phyloP scores from a whole-genome alignment of 345 rosid genomes.

The Eucalyptus curtisii region DNA sequence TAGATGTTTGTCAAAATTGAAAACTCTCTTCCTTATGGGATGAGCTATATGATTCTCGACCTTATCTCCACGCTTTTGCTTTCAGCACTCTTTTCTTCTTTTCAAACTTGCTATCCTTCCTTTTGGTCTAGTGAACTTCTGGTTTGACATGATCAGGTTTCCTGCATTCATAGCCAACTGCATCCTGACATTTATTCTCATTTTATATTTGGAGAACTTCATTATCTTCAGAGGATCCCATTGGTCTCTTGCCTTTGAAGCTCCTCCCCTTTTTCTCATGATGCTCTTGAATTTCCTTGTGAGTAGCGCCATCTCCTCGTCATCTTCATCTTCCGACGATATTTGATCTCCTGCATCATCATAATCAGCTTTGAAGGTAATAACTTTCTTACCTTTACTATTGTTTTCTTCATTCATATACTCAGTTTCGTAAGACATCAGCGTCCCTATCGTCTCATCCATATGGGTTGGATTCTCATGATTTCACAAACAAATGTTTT shows the following conservation, averaged over 20 bases:
- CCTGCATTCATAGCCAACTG: neutral
- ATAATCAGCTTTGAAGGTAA: no score
- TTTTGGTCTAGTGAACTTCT: neutral
- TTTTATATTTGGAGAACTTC: neutral
- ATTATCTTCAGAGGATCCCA: neutral
- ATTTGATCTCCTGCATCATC: no score
- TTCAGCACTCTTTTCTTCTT: neutral
- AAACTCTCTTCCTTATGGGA: neutral
- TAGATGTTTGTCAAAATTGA: neutral
- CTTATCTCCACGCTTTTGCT: neutral
- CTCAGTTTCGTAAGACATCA: no score
- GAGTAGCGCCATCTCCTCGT: neutral
- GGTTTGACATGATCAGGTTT: neutral
- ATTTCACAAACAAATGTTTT: no score
- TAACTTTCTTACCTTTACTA: no score
- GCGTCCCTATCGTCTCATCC: no score
- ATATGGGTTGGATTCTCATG: no score
- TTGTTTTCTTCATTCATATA: no score
- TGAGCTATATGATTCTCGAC: neutral
- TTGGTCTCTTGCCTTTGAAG: neutral
- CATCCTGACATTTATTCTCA: neutral
- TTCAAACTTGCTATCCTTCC: neutral
- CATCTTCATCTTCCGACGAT: neutral
- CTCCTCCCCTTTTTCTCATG: neutral
- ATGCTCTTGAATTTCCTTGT: neutral